Percentiles rank a stretch among this genome's conserved stretches.
These are phyloP conservation scores for Dimocarpus longan DNA, from an alignment of 345 rosid genomes.

Conservation along the genomic window DNA sequence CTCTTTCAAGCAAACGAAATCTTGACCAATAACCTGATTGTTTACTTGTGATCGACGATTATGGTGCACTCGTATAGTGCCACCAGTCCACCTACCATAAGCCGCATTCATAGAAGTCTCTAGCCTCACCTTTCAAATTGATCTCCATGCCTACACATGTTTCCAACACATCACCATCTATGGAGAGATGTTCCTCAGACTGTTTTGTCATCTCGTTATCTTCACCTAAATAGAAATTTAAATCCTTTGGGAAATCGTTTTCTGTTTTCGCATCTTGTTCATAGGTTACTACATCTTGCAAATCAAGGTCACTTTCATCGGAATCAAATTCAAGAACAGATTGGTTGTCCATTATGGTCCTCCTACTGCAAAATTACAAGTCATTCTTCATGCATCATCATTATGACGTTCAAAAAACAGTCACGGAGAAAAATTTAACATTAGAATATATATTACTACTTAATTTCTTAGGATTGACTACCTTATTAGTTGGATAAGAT, in stretches of 20 bases:
- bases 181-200: background rate
- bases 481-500: too few species aligned
- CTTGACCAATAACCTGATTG: constrained; percentile 24
- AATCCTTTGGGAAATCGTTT: constrained; percentile 10
- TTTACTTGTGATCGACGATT: constrained; percentile 16
- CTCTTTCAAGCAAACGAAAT: constrained; percentile 18
- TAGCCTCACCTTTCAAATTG: constrained; percentile 17
- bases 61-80: constrained; percentile 18
- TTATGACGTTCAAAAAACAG: background rate
- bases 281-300: constrained; percentile 24
- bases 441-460: background rate
- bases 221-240: constrained; percentile 2
- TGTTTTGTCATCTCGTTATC: constrained; percentile 2
- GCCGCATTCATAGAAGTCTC: constrained; percentile 8
- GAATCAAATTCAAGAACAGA: constrained; percentile 21
- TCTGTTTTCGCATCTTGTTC: constrained; percentile 8
- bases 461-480: background rate
- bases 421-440: background rate
- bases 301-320: constrained; percentile 26
- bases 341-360: constrained; percentile 21
- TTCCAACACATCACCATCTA: constrained; percentile 3
- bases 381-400: constrained; percentile 9
- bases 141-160: constrained; percentile 14
- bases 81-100: constrained; percentile 20
- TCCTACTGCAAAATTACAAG: constrained; percentile 14